Evolutionary conservation across 2,329 filamentous ascomycete genomes (phyloP).

Genomic region (Aspergillus quadricinctus): DNA sequence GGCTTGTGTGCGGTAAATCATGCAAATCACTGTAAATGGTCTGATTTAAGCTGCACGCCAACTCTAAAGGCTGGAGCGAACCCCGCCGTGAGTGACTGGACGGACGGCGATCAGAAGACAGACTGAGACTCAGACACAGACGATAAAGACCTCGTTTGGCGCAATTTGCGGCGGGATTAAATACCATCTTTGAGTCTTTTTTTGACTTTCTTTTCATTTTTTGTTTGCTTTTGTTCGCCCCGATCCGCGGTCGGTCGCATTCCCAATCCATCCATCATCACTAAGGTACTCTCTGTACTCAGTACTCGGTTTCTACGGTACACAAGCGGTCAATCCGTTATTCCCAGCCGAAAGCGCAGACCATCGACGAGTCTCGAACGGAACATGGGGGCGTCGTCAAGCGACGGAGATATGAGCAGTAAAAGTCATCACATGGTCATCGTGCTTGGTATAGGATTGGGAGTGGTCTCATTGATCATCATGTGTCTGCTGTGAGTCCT

Average conservation of each 20-base stretch:
- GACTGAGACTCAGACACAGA: background rate
- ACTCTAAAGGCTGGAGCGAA: background rate
- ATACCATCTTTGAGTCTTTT: background rate
- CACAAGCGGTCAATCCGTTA: background rate
- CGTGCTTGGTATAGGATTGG: conserved; percentile 29
- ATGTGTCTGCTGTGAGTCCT: conserved; percentile 29
- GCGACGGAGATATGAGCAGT: conserved; percentile 13
- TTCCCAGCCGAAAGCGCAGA: background rate
- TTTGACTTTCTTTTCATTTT: background rate
- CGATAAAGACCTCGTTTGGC: background rate
- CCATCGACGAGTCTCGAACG: background rate
- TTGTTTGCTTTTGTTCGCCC: background rate
- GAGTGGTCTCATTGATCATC: conserved; percentile 27
- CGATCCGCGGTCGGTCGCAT: background rate
- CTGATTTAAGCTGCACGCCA: background rate
- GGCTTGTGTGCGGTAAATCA: background rate
- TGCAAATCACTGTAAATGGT: background rate
- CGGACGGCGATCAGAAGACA: background rate
- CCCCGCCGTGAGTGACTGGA: background rate
- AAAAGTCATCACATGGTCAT: conserved; percentile 29
- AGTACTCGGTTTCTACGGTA: background rate
- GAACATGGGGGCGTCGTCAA: conserved; percentile 17
- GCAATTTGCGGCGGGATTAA: background rate
- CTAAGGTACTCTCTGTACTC: background rate
- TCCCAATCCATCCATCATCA: background rate